Evolutionary conservation across 1,284 basidiomycete species (phyloP), one percentile per base, ranked within the genome.

Genomic region (Apiotrichum gamsii): DNA sequence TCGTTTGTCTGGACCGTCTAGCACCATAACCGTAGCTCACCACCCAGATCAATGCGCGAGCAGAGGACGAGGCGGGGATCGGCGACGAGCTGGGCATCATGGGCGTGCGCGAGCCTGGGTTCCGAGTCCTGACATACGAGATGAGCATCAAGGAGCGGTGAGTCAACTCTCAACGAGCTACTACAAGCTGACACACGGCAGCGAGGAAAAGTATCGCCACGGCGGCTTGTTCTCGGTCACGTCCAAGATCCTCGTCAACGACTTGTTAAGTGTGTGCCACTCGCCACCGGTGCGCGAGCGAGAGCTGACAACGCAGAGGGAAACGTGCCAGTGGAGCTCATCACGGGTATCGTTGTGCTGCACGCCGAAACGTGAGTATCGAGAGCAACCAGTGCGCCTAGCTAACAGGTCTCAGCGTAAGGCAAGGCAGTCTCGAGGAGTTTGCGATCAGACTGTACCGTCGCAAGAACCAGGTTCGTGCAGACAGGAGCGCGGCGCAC

Each of bases 191-290:
- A n/a, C n/a, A n/a, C n/a, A n/a, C n/a, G 19, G 5, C 65, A 93
- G 90, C 60, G 84, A 89, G 72, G 81, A 81, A 39, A 66, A 95
- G 46, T 96, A 95, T 73, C 84, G 85, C 58, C 78, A 79, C 49
- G 91, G 91, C 3, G 90, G 95, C 2, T 75, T 99, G 5, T 78
- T 97, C 43, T 90, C 88, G 10, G 84, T 97, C 31, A 98, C 94
- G 0, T 91, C 89, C 25, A 82, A 89, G 21, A 97, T 99, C 57
- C 76, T 98, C 21, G 86, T 94, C 36, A 90, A 94, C 43, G 95
- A 98, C 67, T 87, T 98, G 82, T 75, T 99, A 76, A 88, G 71
- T 72, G 42, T 42, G 68, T 42, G n/a, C 4, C 1, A 3, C 4
- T 15, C 5, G 15, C 16, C 11, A 10, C 8, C 25, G 11, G 25